Conservation (phyloP, 371 early-diverging fungal species). For the Actinomucor elegans region DNA sequence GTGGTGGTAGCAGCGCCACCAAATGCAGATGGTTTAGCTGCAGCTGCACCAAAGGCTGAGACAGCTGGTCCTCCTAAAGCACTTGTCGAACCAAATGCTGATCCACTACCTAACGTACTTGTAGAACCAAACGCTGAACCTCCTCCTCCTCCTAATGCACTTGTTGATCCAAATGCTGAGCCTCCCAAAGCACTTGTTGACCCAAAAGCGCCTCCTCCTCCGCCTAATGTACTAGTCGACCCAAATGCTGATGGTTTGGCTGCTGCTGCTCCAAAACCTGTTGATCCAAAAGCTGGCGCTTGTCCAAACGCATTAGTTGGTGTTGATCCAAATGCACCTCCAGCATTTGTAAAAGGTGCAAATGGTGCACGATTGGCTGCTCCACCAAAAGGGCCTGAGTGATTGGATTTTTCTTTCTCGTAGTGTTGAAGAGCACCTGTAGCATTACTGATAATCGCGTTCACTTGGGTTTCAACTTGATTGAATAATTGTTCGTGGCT, state of each 20-base stretch:
- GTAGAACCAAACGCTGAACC: slow-evolving; percentile 24
- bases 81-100: slow-evolving; percentile 26
- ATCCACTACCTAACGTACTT: slow-evolving; percentile 8
- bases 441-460: slow-evolving; percentile 31
- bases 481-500: slow-evolving; percentile 23
- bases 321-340: slow-evolving; percentile 16
- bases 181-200: slow-evolving; percentile 20
- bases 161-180: slow-evolving; percentile 30
- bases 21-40: slow-evolving; percentile 19
- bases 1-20: slow-evolving; percentile 12
- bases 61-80: slow-evolving; percentile 2
- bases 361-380: slow-evolving; percentile 16
- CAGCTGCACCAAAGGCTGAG: slow-evolving; percentile 26
- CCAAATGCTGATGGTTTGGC: slow-evolving; percentile 24
- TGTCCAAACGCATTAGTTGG: slow-evolving; percentile 21
- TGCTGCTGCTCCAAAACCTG: slow-evolving; percentile 9
- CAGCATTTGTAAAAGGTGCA: slow-evolving; percentile 30
- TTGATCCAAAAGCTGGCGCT: slow-evolving; percentile 14
- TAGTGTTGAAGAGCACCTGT: slow-evolving; percentile 40
- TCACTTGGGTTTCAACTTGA: slow-evolving; percentile 35
- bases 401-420: slow-evolving; percentile 32
- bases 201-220: slow-evolving; percentile 26
- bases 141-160: slow-evolving; percentile 3
- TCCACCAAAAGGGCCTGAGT: slow-evolving; percentile 32
- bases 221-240: slow-evolving; percentile 14